Evolutionary conservation across 768 basidiomycete species (phyloP), one percentile per base, ranked within the genome.

Genomic region (Tylopilus intermedius): DNA sequence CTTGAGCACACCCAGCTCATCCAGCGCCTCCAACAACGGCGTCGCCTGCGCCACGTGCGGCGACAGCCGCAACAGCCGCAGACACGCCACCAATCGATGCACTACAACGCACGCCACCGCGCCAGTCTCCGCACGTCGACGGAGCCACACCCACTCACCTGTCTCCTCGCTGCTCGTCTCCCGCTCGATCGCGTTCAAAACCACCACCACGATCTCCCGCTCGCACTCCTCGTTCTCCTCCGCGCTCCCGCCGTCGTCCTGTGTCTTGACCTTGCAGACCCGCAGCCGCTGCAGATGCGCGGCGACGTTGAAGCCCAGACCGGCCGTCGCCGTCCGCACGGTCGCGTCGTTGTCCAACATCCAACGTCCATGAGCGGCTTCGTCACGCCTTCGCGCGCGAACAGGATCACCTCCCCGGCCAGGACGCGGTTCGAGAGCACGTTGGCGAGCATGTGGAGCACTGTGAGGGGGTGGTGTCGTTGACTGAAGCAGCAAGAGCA

Each of bases 181-280:
- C 57, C 79, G 78, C 47, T 76, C 77, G 18, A 95, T 62, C 15
- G 88, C 89, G 66, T 92, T 90, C 0, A 94, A 65, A n/a, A 96
- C 63, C 1, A 89, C 94, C 61, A 86, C 89, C 2, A 84, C 74
- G 30, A 95, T 69, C 72, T 96, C 94, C 0, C 88, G 74, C 62
- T 91, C 84, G 90, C 90, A 94, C 50, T 94, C 93, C 18, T 79
- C 89, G 49, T 83, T 81, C 47, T 80, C 83, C 38, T 72, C 73
- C 14, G 71, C 73, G 26, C 74, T 75, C 3, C 67, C 69, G n/a
- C 55, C 63, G 27, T 65, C 67, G 37, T 64, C 62, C 21, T 58
- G 61, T 22, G 68, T 70, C 37, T 63, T 64, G 40, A 68, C 50
- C 51, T 63, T 67, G 41, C 78, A 81, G 11, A 84, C 74, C 39